A percentile compares a stretch with the other conserved stretches of the same genome.
These are phyloP conservation scores for Sugiyamaella castrensis DNA, from an alignment of 1,139 yeast genomes.

Conservation along the genomic window DNA sequence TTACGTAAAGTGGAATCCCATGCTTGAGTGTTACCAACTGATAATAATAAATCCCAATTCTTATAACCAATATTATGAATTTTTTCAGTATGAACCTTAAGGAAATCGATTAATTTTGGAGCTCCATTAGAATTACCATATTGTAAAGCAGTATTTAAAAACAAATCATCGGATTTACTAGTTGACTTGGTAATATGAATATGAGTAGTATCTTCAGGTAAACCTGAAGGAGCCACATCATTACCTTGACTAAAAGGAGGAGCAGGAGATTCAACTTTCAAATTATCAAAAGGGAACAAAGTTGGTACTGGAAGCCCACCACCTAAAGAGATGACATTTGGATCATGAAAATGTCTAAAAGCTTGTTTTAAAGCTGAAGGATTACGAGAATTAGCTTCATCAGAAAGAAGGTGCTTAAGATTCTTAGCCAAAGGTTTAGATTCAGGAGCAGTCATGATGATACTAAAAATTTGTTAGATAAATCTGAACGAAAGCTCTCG, in stretches of 20 bases:
- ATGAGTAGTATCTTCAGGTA: constrained; percentile 45
- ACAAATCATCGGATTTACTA: constrained; percentile 54
- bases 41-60: constrained; percentile 63
- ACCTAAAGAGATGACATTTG: constrained; percentile 82
- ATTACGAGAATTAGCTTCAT: constrained; percentile 72
- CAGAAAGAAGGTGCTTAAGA: constrained; percentile 69
- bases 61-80: constrained; percentile 60
- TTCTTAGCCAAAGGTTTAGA: constrained; percentile 52
- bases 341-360: constrained; percentile 69
- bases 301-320: constrained; percentile 93
- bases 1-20: constrained; percentile 87
- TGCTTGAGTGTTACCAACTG: constrained; percentile 83
- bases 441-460: constrained; percentile 9
- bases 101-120: constrained; percentile 60
- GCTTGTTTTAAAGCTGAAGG: constrained; percentile 83
- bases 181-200: constrained; percentile 41
- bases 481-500: too few species aligned
- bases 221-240: constrained; percentile 53
- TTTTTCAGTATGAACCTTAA: constrained; percentile 71
- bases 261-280: constrained; percentile 66
- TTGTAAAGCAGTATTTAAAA: constrained; percentile 82
- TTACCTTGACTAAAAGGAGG: constrained; percentile 78
- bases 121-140: constrained; percentile 86
- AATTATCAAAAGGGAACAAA: constrained; percentile 84
- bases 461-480: neutral